phyloP scores from a whole-genome alignment of 208 protist species.

The Leptomonas pyrrhocoris region DNA sequence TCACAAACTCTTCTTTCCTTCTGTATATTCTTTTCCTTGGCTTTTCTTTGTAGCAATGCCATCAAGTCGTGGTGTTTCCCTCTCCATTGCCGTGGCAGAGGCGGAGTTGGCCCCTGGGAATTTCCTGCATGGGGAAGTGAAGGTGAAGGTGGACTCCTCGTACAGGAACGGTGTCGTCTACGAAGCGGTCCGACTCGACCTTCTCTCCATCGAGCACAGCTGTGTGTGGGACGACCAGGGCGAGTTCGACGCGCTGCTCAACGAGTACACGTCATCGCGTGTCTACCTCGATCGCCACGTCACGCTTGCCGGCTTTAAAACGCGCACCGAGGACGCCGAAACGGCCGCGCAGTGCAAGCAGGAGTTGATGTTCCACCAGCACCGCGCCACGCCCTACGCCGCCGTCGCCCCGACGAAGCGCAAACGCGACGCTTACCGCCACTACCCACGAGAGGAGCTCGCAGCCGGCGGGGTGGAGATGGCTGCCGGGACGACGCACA shows the following conservation, averaged over 20 bases:
- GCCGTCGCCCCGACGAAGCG: constrained; percentile 41
- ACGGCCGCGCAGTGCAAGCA: constrained; percentile 45
- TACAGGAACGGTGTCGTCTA: constrained; percentile 37
- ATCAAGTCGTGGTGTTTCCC: constrained; percentile 30
- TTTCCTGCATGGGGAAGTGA: constrained; percentile 40
- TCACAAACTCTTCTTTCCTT: background rate
- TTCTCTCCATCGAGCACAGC: constrained; percentile 49
- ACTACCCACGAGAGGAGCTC: constrained; percentile 30
- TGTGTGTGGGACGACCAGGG: constrained; percentile 63
- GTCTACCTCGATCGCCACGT: constrained; percentile 63
- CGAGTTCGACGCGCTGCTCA: constrained; percentile 59
- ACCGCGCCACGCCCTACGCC: constrained; percentile 57
- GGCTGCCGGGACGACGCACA: constrained; percentile 18
- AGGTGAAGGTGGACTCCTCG: constrained; percentile 31
- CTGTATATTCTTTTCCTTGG: background rate
- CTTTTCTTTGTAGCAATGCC: constrained; percentile 14
- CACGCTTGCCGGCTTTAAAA: constrained; percentile 49
- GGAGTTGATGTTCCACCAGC: constrained; percentile 53
- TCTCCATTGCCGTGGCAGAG: constrained; percentile 21
- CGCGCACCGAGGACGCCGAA: constrained; percentile 46
- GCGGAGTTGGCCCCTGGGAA: constrained; percentile 30
- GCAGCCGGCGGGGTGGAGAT: constrained; percentile 21
- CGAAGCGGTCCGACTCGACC: constrained; percentile 43
- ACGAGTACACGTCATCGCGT: constrained; percentile 57
- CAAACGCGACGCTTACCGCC: constrained; percentile 28